Conservation (phyloP, 352 stramenopile species). For the Phytopythium kandeliae region DNA sequence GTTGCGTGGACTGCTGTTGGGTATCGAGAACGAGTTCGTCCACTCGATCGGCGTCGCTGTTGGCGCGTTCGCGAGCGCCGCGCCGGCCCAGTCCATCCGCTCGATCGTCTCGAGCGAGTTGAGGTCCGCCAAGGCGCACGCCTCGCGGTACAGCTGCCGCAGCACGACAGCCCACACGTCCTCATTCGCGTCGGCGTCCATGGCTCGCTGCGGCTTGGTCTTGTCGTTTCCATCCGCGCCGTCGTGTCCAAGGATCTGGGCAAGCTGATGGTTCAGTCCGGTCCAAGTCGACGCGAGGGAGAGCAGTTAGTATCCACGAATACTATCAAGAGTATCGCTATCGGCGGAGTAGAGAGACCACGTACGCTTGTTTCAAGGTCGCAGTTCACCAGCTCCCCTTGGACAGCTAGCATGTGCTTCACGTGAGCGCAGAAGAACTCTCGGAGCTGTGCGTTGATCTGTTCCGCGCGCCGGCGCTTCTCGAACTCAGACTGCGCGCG, state of each 20-base stretch:
- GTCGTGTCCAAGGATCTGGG: too few relatives aligned
- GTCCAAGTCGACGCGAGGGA: too few relatives aligned
- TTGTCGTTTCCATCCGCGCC: too few relatives aligned
- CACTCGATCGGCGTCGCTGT: background rate
- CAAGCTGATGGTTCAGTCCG: too few relatives aligned
- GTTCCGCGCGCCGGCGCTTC: background rate
- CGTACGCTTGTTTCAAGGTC: background rate
- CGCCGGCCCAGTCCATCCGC: background rate
- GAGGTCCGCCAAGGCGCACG: background rate
- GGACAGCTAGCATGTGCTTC: background rate
- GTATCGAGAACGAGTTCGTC: slow-evolving; percentile 1
- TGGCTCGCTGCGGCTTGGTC: too few relatives aligned
- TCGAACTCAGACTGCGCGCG: background rate
- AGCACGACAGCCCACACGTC: background rate
- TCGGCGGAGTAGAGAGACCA: background rate
- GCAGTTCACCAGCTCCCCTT: background rate
- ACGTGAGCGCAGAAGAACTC: background rate
- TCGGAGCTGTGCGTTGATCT: background rate
- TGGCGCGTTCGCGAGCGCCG: too few relatives aligned
- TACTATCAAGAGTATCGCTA: too few relatives aligned
- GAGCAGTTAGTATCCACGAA: too few relatives aligned
- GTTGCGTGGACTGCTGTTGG: background rate
- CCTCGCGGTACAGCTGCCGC: background rate
- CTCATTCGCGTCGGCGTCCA: too few relatives aligned
- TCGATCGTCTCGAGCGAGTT: background rate